Percentiles rank a stretch among this genome's conserved stretches.
Conservation (phyloP, 345 rosid species). For the Citrus glauca region DNA sequence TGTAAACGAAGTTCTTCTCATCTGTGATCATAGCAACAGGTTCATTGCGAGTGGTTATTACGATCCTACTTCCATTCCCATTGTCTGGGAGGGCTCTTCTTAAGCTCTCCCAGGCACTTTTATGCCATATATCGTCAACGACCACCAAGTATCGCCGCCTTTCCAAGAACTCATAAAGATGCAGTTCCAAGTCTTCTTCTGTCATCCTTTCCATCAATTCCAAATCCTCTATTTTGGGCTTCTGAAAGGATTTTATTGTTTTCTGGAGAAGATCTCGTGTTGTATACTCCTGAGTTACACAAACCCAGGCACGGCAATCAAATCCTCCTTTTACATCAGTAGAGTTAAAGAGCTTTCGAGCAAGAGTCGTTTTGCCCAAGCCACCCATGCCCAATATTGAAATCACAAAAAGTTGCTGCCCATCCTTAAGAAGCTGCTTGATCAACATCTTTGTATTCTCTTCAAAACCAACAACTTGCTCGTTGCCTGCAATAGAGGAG, state of each 20-base stretch:
- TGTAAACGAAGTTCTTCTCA: conserved; percentile 7
- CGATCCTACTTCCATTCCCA: conserved; percentile 23
- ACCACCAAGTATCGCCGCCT: conserved; percentile 19
- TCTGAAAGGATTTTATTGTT: conserved; percentile 16
- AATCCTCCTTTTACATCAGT: conserved; percentile 12
- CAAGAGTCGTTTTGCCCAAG: conserved; percentile 30
- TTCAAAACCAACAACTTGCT: conserved; percentile 25
- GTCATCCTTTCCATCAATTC: background rate
- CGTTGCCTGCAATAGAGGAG: conserved; percentile 19
- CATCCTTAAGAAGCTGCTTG: conserved; percentile 10
- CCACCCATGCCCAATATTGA: conserved; percentile 31
- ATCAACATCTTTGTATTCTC: conserved; percentile 15
- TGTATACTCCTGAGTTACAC: conserved; percentile 17
- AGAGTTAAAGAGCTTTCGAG: conserved; percentile 23
- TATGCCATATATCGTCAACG: conserved; percentile 28
- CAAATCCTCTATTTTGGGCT: conserved; percentile 1
- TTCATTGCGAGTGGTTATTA: conserved; percentile 21
- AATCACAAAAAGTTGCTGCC: conserved; percentile 18
- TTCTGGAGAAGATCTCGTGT: conserved; percentile 11
- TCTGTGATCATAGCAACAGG: conserved; percentile 19
- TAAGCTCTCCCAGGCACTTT: conserved; percentile 17
- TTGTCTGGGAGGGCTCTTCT: conserved; percentile 18
- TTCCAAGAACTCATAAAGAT: conserved; percentile 11
- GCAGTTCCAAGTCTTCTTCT: conserved; percentile 20
- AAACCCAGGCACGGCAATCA: conserved; percentile 25